phyloP scores from a whole-genome alignment of 1,284 basidiomycete species.

The Tilletia setariae region DNA sequence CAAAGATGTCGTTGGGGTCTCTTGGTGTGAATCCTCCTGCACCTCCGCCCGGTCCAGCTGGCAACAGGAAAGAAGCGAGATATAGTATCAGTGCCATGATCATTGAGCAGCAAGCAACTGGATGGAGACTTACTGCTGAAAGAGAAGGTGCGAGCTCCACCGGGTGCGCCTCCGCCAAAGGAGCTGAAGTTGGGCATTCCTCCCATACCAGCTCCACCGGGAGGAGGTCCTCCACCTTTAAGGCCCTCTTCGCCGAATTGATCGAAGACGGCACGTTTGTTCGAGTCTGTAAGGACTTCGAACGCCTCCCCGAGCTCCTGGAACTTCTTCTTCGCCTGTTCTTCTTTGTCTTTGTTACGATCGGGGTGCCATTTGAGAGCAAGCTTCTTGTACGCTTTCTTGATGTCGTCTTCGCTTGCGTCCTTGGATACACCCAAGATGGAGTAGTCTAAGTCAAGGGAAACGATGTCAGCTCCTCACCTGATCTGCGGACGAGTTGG shows the following conservation, averaged over 20 bases:
- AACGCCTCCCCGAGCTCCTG: constrained; percentile 97
- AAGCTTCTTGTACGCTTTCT: constrained; percentile 52
- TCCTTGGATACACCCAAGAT: constrained; percentile 49
- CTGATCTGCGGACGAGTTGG: background rate
- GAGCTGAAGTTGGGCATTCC: constrained; percentile 33
- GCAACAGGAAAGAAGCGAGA: background rate
- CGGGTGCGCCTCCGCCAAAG: constrained; percentile 30
- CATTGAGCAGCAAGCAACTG: background rate
- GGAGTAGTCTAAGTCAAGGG: background rate
- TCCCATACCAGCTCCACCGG: constrained; percentile 29
- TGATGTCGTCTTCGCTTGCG: constrained; percentile 49
- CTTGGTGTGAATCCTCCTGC: constrained; percentile 55
- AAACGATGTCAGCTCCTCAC: background rate
- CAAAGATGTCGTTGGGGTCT: constrained; percentile 88
- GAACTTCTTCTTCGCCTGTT: constrained; percentile 79
- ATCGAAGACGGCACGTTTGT: constrained; percentile 90
- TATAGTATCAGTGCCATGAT: background rate
- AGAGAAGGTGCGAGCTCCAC: constrained; percentile 36
- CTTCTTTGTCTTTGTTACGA: constrained; percentile 73
- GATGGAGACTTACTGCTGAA: constrained; percentile 22
- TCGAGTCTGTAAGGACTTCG: constrained; percentile 87
- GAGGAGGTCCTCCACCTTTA: constrained; percentile 61
- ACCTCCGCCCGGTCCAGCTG: constrained; percentile 31
- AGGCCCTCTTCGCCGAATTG: constrained; percentile 94
- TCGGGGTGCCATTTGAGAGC: constrained; percentile 90